Base-by-base conservation (phyloP, 2,329 filamentous ascomycete species). In the Pestalotiopsis sp. region DNA sequence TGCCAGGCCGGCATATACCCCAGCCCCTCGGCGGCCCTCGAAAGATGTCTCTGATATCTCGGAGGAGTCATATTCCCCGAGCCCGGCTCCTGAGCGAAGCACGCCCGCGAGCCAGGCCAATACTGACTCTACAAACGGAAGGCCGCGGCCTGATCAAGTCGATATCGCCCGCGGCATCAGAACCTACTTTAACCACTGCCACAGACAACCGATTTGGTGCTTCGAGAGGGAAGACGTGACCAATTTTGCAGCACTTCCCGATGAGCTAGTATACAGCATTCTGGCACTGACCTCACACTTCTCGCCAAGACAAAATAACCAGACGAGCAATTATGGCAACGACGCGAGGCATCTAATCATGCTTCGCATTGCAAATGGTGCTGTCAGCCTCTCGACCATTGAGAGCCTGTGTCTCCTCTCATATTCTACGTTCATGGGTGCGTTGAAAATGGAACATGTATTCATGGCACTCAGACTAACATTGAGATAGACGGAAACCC, bases 361-460 rank as follows among this genome's bases (percentile, higher is more conserved):
- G 84, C 78, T 85, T 4, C 83, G 84, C 23, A 82, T 87, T 45
- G 84, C 85, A 0, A 85, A 85, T 68, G 85, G 85, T 2, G 81
- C 83, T 0, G 85, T 87, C 2, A 82, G 83, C 65, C 74, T 87
- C 2, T 77, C 80, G 17, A 87, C 84, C 0, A 83, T 87, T 3
- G 84, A 87, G 70, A 85, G 84, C 70, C 71, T 87, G 7, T 87
- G 85, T 73, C 74, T 87, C 4, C 78, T 87, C 1, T 82, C 84
- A 0, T 86, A 84, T 60, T 84, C 83, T 2, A 83, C 80, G 0
- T 86, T 86, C 67, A 81, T 86, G 66, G 84, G 85, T 84, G 81
- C 45, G 74, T 13, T 2, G 20, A 20, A 6, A 59, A 23, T 3
- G 3, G 2, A 6, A 14, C 23, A 45, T 38, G 14, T 41, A 14